Conservation (phyloP, 345 rosid species). For the Arabis hirsuta region DNA sequence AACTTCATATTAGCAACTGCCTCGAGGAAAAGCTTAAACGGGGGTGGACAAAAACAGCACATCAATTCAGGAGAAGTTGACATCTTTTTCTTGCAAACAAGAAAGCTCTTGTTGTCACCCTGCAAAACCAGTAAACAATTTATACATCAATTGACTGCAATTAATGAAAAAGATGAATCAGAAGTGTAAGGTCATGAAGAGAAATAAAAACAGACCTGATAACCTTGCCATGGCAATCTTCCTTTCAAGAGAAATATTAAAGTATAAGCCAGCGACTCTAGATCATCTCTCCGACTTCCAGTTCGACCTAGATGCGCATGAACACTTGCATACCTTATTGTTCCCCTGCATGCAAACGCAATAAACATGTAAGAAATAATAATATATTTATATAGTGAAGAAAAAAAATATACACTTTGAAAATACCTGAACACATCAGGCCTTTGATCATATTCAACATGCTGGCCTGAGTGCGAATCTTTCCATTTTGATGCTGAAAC, state of each 20-base stretch:
- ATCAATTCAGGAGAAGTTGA: conserved; percentile 80
- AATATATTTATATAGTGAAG: background rate
- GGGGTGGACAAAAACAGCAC: conserved; percentile 82
- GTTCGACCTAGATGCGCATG: conserved; percentile 98
- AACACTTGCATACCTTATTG: conserved; percentile 93
- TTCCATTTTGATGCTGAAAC: conserved; percentile 87
- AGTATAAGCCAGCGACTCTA: conserved; percentile 96
- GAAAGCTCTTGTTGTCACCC: conserved; percentile 97
- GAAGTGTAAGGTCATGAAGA: background rate
- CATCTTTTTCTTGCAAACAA: conserved; percentile 96
- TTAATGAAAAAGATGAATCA: background rate
- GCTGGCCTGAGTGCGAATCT: conserved; percentile 72
- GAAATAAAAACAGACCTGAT: conserved; percentile 58
- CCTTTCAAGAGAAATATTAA: conserved; percentile 84
- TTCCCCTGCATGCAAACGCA: conserved; percentile 63
- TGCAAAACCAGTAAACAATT: conserved; percentile 29
- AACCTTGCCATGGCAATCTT: conserved; percentile 99
- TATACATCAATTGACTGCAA: background rate
- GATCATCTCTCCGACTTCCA: conserved; percentile 93
- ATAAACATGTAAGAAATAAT: conserved; percentile 13
- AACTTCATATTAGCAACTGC: conserved; percentile 87
- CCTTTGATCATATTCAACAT: conserved; percentile 94
- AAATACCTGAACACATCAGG: conserved; percentile 93
- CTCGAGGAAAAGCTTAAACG: conserved; percentile 84
- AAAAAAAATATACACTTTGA: background rate